Percentiles rank a stretch among this genome's conserved stretches.
phyloP scores from a whole-genome alignment of 257 asterid species.

The Solanum chiquidenum region DNA sequence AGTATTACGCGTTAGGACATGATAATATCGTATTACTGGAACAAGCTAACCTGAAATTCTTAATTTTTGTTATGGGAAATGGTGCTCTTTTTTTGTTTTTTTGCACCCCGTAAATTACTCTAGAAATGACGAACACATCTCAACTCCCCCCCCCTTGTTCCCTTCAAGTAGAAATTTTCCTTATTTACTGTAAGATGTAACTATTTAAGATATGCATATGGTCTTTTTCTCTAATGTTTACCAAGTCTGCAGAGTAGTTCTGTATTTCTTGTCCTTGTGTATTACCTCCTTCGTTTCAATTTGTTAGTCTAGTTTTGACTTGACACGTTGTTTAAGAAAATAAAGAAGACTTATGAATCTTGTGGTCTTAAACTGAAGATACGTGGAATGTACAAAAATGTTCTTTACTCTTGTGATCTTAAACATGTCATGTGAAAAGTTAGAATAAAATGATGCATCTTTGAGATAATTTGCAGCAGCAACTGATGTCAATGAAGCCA shows the following conservation, averaged over 20 bases:
- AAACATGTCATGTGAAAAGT: no score
- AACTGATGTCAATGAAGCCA: not conserved
- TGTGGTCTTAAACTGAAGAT: no score
- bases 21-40: conserved; percentile 12
- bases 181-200: not conserved
- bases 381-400: no score
- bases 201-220: conserved; percentile 1
- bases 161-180: not conserved
- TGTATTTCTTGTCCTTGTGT: not conserved
- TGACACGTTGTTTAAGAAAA: not conserved
- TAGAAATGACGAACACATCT: not conserved
- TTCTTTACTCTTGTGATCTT: no score
- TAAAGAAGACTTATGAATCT: not conserved
- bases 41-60: conserved; percentile 33
- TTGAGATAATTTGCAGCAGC: not conserved
- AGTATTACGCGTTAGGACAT: conserved; percentile 8
- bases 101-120: not conserved
- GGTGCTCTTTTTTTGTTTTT: conserved; percentile 21
- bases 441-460: not conserved
- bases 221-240: not conserved
- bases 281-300: not conserved
- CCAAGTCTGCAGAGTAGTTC: not conserved
- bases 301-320: not conserved
- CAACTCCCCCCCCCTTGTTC: not conserved
- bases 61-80: conserved; percentile 13